Percentiles rank a stretch among this genome's conserved stretches.
These are phyloP conservation scores for Tolypocladium pustulatum DNA, from an alignment of 2,329 filamentous ascomycete genomes.

Conservation along the genomic window DNA sequence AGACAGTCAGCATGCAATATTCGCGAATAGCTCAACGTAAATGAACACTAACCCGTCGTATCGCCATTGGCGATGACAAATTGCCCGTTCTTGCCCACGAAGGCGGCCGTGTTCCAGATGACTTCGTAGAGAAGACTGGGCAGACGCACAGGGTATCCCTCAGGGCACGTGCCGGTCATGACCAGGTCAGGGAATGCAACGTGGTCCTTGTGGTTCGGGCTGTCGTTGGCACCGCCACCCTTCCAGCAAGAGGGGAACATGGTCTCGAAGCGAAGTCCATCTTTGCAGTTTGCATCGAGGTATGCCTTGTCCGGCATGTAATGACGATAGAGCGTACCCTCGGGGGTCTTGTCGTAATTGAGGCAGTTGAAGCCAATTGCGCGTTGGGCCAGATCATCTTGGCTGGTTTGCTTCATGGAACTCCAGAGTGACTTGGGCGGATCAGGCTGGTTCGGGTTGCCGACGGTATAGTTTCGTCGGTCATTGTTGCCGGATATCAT, in stretches of 20 bases:
- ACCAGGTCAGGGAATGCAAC: slow-evolving; percentile 71
- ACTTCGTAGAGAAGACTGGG: slow-evolving; percentile 76
- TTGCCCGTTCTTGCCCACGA: slow-evolving; percentile 49
- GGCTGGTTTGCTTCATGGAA: slow-evolving; percentile 48
- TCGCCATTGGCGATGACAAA: slow-evolving; percentile 77
- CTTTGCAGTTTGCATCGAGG: slow-evolving; percentile 69
- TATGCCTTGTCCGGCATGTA: slow-evolving; percentile 69
- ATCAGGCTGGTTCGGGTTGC: slow-evolving; percentile 54
- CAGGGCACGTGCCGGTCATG: slow-evolving; percentile 66
- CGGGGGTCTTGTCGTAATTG: slow-evolving; percentile 58
- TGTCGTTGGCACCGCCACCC: slow-evolving; percentile 51
- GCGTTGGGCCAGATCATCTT: slow-evolving; percentile 63
- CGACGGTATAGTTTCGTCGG: slow-evolving; percentile 59
- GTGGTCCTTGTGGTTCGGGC: slow-evolving; percentile 49
- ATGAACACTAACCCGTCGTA: slow-evolving; percentile 45
- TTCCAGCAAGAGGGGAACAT: slow-evolving; percentile 92
- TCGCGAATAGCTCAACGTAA: background rate
- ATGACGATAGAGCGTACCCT: slow-evolving; percentile 72
- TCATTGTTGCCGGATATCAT: slow-evolving; percentile 70
- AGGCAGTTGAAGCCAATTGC: slow-evolving; percentile 93
- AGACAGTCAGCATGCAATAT: slow-evolving; percentile 1
- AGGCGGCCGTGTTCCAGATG: slow-evolving; percentile 66
- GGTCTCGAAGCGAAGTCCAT: slow-evolving; percentile 73
- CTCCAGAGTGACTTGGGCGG: slow-evolving; percentile 62
- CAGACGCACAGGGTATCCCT: slow-evolving; percentile 55